Percentiles rank a stretch among this genome's conserved stretches.
Evolutionary conservation across 441 rosid genomes (phyloP).

Genomic region (Erysimum cheiri): DNA sequence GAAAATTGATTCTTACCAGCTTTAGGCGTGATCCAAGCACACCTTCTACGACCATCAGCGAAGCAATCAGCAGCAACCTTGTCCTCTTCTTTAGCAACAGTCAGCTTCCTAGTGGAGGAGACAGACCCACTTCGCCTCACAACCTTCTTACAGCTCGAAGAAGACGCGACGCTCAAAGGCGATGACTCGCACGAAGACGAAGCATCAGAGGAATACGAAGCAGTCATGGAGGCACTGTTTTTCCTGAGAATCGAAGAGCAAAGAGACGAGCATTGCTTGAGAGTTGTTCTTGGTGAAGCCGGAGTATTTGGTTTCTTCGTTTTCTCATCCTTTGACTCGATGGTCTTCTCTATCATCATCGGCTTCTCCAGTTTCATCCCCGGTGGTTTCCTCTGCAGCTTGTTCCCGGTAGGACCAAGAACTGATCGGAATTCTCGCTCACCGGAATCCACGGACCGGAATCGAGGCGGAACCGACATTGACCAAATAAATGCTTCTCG

Average conservation of each 20-base stretch:
- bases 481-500: slow-evolving; percentile 4
- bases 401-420: slow-evolving; percentile 64
- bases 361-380: slow-evolving; percentile 51
- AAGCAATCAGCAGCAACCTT: slow-evolving; percentile 44
- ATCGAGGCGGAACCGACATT: slow-evolving; percentile 69
- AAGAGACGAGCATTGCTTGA: slow-evolving; percentile 46
- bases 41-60: slow-evolving; percentile 53
- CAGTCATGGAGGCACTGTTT: slow-evolving; percentile 53
- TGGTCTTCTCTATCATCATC: slow-evolving; percentile 22
- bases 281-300: slow-evolving; percentile 44
- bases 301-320: slow-evolving; percentile 38
- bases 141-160: slow-evolving; percentile 49
- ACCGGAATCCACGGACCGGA: slow-evolving; percentile 51
- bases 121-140: slow-evolving; percentile 38
- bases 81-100: slow-evolving; percentile 40
- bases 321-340: slow-evolving; percentile 34
- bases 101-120: slow-evolving; percentile 43
- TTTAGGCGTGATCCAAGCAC: slow-evolving; percentile 65
- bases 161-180: slow-evolving; percentile 49
- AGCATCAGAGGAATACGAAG: slow-evolving; percentile 64
- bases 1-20: slow-evolving; percentile 47
- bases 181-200: slow-evolving; percentile 60
- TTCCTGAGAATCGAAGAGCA: slow-evolving; percentile 52
- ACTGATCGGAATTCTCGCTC: slow-evolving; percentile 58
- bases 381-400: slow-evolving; percentile 51